Evolutionary conservation across 2,329 filamentous ascomycete species (phyloP).

Genomic region (Dissoconium aciculare): DNA sequence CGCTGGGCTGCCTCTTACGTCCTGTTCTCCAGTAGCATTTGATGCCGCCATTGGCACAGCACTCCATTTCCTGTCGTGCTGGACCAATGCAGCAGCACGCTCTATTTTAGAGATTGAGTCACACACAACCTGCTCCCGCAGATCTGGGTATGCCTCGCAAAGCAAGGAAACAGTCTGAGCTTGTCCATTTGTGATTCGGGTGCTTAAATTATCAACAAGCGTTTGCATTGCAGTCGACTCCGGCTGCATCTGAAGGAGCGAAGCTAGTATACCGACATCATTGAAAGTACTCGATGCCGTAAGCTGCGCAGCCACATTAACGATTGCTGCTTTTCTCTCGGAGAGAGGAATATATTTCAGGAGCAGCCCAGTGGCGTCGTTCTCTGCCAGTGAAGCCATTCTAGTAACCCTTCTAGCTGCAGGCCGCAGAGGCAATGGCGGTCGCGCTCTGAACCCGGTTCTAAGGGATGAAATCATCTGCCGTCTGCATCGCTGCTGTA

Average conservation of each 20-base stretch:
- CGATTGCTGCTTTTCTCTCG: constrained; percentile 4
- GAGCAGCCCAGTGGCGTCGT: constrained; percentile 1
- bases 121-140: constrained; percentile 7
- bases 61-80: not conserved
- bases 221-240: constrained; percentile 5
- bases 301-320: constrained; percentile 9
- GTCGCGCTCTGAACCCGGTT: no score
- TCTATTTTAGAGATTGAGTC: not conserved
- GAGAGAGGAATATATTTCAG: constrained; percentile 5
- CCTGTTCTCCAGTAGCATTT: not conserved
- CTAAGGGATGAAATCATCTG: no score
- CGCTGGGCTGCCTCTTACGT: not conserved
- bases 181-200: constrained; percentile 9
- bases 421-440: no score
- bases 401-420: no score
- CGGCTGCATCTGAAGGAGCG: constrained; percentile 8
- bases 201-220: constrained; percentile 8
- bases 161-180: constrained; percentile 8
- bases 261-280: constrained; percentile 12
- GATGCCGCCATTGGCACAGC: not conserved
- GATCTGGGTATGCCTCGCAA: constrained; percentile 8
- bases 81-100: not conserved
- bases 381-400: not conserved
- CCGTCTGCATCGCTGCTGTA: no score
- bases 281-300: constrained; percentile 7